Evolutionary conservation across 164 flowering plant genomes (phyloP), one percentile per base, ranked within the genome.

Genomic region (Macadamia tetraphylla): DNA sequence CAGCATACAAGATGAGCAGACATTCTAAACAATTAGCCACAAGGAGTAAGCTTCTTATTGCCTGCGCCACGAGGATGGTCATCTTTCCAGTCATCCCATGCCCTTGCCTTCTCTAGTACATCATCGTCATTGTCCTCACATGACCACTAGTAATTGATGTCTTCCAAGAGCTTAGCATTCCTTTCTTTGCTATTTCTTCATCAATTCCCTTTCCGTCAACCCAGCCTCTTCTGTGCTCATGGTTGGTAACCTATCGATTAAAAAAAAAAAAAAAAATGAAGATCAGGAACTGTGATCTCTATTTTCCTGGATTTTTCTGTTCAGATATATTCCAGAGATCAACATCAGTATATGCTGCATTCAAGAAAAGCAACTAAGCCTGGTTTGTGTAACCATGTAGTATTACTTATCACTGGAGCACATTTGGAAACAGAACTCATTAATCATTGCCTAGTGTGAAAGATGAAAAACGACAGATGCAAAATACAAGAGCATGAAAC

Each of bases 181-280:
- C 70, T 86, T 79, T 95, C 99, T 80, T 23, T 92, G 98, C 91
- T 92, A 95, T 23, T 81, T 79, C 29, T 89, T 89, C 99, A 95
- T 95, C 59, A 95, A 89, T 9, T 92, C 82, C 99, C 92, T 95
- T 82, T 95, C 99, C 61, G 53, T 80, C 32, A 90, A 73, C 31
- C 98, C 99, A 56, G 99, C 99, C 77, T 92, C 98, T 79, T 92
- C 99, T 30, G 92, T 95, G 80, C 99, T 92, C 99, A 92, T 95
- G 40, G 99, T 95, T 23, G 99, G 98, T 82, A 95, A 69, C 79
- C 99, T 94, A 66, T 6, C 49, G 63, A 51, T 52, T 14, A 15
- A 31, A 57, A 35, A 15, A 31, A 57, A 31, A 57, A 44, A 57
- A 13, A 53, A 17, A 46, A 42, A 42, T 12, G 12, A 6, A 49